Base-by-base conservation (phyloP, 2,329 filamentous ascomycete genomes). In the Chrysosporium keratinophilum region DNA sequence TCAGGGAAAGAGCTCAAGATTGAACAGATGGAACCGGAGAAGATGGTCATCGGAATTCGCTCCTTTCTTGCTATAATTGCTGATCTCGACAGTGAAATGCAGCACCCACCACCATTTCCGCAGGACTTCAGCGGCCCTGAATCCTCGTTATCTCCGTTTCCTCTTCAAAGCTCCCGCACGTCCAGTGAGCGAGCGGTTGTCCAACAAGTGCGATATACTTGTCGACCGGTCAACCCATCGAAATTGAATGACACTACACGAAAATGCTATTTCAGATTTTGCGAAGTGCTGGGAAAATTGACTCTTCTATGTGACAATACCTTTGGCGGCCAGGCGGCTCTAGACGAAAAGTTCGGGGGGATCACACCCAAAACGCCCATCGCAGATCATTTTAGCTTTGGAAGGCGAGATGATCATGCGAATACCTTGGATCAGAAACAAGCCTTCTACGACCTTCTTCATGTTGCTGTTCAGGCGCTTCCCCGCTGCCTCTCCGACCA, bases 241-340 rank as follows among this genome's bases (percentile, higher is more conserved):
- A 76, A 75, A 17, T 76, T 97, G 50, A 83, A 80, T 49, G 88
- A 95, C 37, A 81, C 82, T 19, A 83, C 88, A 0, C 85, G 84
- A 63, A 87, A 93, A 42, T 93, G 88, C 65, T 96, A 97, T 68
- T 77, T 84, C 52, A 85, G 85, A 50, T 98, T 98, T 62, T 97
- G 91, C 65, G 88, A 95, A 66, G 91, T 98, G 20, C 74, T 98
- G 6, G 93, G 91, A 23, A 94, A 95, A 66, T 94, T 98, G 54
- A 95, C 90, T 1, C 86, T 97, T 43, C 84, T 97, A 34, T 98
- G 93, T 69, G 93, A 98, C 68, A 93, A 95, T 62, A 87, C 91
- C 0, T 98, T 98, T 71, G 94, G 93, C 50, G 93, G 93, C 0
- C 93, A 98, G 71, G 93, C 91, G 33, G 88, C 88, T 0, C 71